Percentiles rank a stretch among this genome's conserved stretches.
These are phyloP conservation scores for Lathyrus tuberosus DNA, from an alignment of 306 rosid genomes.

Conservation along the genomic window DNA sequence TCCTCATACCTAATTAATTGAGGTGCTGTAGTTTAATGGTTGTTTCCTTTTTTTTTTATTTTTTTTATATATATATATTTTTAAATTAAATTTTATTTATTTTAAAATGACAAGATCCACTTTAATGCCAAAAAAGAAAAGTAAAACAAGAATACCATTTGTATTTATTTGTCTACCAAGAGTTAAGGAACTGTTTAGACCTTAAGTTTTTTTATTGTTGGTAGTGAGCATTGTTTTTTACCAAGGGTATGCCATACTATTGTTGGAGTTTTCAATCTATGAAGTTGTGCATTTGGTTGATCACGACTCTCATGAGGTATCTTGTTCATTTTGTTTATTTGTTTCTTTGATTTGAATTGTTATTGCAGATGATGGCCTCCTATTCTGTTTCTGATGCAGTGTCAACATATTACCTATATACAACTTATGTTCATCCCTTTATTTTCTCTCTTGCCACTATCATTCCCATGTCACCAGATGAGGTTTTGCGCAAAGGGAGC, in stretches of 20 bases:
- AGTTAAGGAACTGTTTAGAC: slow-evolving; percentile 11
- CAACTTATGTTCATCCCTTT: slow-evolving; percentile 96
- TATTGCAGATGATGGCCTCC: slow-evolving; percentile 97
- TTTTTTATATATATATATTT: too few relatives aligned
- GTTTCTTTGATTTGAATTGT: slow-evolving; percentile 34
- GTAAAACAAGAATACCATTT: neutral
- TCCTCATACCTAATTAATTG: slow-evolving; percentile 3
- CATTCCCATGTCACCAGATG: slow-evolving; percentile 98
- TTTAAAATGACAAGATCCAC: slow-evolving; percentile 12
- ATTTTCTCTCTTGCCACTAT: slow-evolving; percentile 97
- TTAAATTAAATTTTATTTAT: too few relatives aligned
- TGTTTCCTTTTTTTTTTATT: too few relatives aligned
- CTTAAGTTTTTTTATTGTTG: slow-evolving; percentile 20
- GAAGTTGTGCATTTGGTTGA: slow-evolving; percentile 32
- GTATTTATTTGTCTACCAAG: slow-evolving; percentile 35
- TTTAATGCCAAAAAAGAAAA: neutral
- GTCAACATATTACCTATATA: slow-evolving; percentile 86
- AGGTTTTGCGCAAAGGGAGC: slow-evolving; percentile 99
- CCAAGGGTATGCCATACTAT: slow-evolving; percentile 23
- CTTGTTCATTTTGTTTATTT: slow-evolving; percentile 40
- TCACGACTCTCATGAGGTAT: slow-evolving; percentile 19
- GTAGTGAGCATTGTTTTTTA: slow-evolving; percentile 28
- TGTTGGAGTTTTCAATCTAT: slow-evolving; percentile 34
- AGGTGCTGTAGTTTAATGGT: slow-evolving; percentile 9
- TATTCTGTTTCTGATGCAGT: slow-evolving; percentile 99